phyloP scores from a whole-genome alignment of 2,329 filamentous ascomycete species.

The Fusarium guadeloupense region DNA sequence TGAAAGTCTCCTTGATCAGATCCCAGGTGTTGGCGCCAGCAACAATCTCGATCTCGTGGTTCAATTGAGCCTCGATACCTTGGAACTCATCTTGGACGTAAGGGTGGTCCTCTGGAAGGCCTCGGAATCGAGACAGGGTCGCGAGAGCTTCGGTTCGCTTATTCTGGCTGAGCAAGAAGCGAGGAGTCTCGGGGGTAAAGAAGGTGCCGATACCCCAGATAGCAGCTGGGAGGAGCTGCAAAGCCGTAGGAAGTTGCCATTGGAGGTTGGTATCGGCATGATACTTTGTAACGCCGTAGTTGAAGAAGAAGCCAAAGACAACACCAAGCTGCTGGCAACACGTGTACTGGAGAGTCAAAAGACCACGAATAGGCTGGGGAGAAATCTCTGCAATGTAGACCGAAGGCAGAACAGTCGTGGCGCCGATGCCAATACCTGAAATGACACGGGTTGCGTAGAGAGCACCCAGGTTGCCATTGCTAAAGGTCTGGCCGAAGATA shows the following conservation, averaged over 20 bases:
- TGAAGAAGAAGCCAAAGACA: constrained; percentile 49
- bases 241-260: constrained; percentile 42
- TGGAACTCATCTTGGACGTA: constrained; percentile 42
- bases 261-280: constrained; percentile 37
- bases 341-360: constrained; percentile 47
- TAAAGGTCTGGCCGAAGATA: constrained; percentile 45
- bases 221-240: constrained; percentile 39
- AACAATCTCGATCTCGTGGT: constrained; percentile 48
- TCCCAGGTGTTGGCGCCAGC: constrained; percentile 44
- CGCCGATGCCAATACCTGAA: constrained; percentile 40
- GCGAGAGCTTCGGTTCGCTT: constrained; percentile 32
- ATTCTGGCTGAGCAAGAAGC: constrained; percentile 39
- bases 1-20: constrained; percentile 48
- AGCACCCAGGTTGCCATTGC: constrained; percentile 38
- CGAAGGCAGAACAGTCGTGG: constrained; percentile 42
- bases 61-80: constrained; percentile 45
- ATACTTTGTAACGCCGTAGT: constrained; percentile 48
- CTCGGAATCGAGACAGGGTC: constrained; percentile 33
- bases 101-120: constrained; percentile 41
- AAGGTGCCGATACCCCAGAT: constrained; percentile 41
- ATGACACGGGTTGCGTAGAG: constrained; percentile 43
- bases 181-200: constrained; percentile 42
- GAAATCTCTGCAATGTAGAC: constrained; percentile 46
- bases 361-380: constrained; percentile 43
- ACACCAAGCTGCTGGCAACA: constrained; percentile 48